Evolutionary conservation across 2,329 filamentous ascomycete species (phyloP), one percentile per base, ranked within the genome.

Genomic region (Alternaria ethzedia): DNA sequence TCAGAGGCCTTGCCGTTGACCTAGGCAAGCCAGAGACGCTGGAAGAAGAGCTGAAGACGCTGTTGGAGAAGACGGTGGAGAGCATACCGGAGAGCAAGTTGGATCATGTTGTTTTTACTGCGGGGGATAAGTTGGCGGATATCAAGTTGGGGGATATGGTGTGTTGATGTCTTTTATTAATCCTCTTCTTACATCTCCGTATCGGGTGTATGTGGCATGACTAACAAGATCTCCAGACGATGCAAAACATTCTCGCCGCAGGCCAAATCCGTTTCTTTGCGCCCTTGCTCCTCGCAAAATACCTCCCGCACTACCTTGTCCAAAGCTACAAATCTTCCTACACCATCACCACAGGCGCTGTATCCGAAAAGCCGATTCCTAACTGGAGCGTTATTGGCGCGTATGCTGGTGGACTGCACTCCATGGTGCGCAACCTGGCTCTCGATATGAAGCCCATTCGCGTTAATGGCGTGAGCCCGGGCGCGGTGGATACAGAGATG

Each of bases 381-480:
- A 81, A 84, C 21, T 89, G 86, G 85, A 78, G 79, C 5, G 78
- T 88, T 20, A 67, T 87, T 1, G 81, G 82, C 0, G 78, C 79
- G 2, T 86, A 83, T 56, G 83, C 82, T 0, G 83, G 85, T 0
- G 88, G 84, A 0, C 66, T 87, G 7, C 81, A 87, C 54, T 83
- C 84, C 4, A 82, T 90, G 73, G 81, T 83, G 3, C 81, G 86
- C 2, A 84, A 82, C 4, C 78, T 92, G 32, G 89, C 89, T 2
- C 70, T 91, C 30, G 89, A 91, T 70, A 71, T 92, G 59, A 84
- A 83, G 65, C 90, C 90, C 0, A 77, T 91, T 9, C 80, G 90
- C 2, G 88, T 91, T 25, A 92, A 92, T 72, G 72, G 85, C 0
- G 86, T 91, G 2, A 81, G 78, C 57, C 88, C 88, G 0, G 90